A percentile compares a stretch with the other conserved stretches of the same genome.
Evolutionary conservation across 345 rosid genomes (phyloP).

Genomic region (Hibiscus mutabilis): DNA sequence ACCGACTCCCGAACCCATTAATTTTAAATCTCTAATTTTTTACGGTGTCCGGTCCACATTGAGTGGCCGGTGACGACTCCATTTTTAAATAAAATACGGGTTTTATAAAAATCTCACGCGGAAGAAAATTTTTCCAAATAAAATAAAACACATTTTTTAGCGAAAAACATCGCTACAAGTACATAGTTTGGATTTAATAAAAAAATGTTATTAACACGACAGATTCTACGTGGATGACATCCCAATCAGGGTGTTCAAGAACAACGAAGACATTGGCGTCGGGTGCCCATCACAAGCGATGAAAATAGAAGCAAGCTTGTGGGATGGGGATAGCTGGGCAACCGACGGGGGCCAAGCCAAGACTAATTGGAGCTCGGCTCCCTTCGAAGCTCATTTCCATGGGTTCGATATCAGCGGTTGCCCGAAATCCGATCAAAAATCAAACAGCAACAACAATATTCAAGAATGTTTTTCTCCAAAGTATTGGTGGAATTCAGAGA

Average conservation of each 20-base stretch:
- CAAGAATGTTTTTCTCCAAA: slow-evolving; percentile 22
- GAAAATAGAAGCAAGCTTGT: slow-evolving; percentile 51
- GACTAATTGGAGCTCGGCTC: slow-evolving; percentile 51
- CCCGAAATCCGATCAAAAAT: not conserved
- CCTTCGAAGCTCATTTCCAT: slow-evolving; percentile 43
- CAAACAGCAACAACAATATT: not conserved
- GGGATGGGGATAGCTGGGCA: slow-evolving; percentile 66
- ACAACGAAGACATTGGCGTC: slow-evolving; percentile 31
- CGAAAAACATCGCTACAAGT: too few species aligned
- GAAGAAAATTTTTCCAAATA: too few species aligned
- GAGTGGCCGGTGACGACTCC: too few species aligned
- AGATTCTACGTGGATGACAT: slow-evolving; percentile 35
- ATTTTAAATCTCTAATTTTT: too few species aligned
- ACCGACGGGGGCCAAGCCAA: slow-evolving; percentile 52
- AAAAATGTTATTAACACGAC: not conserved
- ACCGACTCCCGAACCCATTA: too few species aligned
- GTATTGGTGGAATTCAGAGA: slow-evolving; percentile 56
- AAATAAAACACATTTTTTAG: too few species aligned
- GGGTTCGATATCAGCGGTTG: slow-evolving; percentile 44
- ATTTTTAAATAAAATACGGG: too few species aligned
- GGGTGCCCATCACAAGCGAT: slow-evolving; percentile 45
- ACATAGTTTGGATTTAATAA: not conserved
- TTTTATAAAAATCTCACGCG: too few species aligned
- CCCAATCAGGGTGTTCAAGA: slow-evolving; percentile 75
- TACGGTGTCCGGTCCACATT: too few species aligned